Base-by-base conservation (phyloP, 78 protist genomes). In the Dictyostelium intermedium region DNA sequence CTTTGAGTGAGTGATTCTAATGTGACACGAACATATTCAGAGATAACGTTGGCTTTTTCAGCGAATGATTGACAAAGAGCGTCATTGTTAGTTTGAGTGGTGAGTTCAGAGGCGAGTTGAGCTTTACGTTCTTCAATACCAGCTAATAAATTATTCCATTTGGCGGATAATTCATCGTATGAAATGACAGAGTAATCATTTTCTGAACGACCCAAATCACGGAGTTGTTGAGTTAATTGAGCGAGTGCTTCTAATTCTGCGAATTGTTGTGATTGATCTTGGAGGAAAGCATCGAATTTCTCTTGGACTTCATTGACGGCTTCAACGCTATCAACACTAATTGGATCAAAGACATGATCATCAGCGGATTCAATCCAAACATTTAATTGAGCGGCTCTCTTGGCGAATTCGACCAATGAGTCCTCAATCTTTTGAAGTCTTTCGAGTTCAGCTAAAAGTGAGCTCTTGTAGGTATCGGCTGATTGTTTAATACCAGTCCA, bases 381-480 rank as follows among this genome's bases (percentile, higher is more conserved):
- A 63, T 78, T 85, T 32, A 91, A 53, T 82, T 91, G 87, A 73
- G 95, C 84, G 27, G 95, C 95, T 66, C 91, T 70, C 83, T 91
- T 91, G 84, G 95, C 95, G 20, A 91, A 91, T 14, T 84, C 85
- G 27, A 91, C 87, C 74, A 91, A 66, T 77, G 82, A 78, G 18
- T 91, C 95, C 73, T 91, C 95, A 74, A 91, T 91, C 91, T 91
- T 84, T 91, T 91, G 95, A 25, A 85, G 89, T 66, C 81, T 84
- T 74, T 76, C 82, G 30, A 85, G 76, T 63, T 91, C 95, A 39
- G 81, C 91, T 32, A 79, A 25, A 43, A 91, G 72, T 14, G 91
- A 10, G 9, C 11, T 35, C 41, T 91, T 91, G 85, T 73, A 76
- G 30, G 56, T 63, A 3, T 91, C 89, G 14, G 95, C 43, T 20